Conservation (phyloP, 345 rosid genomes). For the Punica granatum region DNA sequence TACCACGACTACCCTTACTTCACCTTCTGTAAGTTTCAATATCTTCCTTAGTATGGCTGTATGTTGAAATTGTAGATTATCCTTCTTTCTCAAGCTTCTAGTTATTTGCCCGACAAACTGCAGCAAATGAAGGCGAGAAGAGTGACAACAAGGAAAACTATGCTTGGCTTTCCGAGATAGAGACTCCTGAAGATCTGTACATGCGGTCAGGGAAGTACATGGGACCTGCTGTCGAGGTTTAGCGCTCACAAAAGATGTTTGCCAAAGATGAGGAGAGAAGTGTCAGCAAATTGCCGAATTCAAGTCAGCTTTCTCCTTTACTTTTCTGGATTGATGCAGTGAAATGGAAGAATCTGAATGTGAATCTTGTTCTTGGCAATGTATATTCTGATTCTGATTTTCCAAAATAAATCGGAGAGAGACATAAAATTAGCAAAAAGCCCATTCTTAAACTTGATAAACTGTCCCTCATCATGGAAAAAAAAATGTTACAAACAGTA, state of each 20-base stretch:
- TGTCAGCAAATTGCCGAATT: background rate
- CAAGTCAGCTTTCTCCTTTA: background rate
- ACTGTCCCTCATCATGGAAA: background rate
- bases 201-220: constrained; percentile 65
- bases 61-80: background rate
- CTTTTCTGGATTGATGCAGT: background rate
- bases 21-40: constrained; percentile 40
- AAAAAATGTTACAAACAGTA: background rate
- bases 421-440: background rate
- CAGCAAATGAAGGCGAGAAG: constrained; percentile 35
- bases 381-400: background rate
- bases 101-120: constrained; percentile 8
- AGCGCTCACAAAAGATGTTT: constrained; percentile 11
- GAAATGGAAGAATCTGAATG: background rate
- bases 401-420: background rate
- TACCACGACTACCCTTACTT: constrained; percentile 73
- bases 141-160: constrained; percentile 50
- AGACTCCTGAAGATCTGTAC: constrained; percentile 60
- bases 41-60: background rate
- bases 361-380: background rate
- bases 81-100: background rate
- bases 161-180: constrained; percentile 86
- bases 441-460: background rate
- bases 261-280: background rate
- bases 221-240: constrained; percentile 54